phyloP scores from a whole-genome alignment of 2,329 filamentous ascomycete genomes.

The Anthostomella pinea region DNA sequence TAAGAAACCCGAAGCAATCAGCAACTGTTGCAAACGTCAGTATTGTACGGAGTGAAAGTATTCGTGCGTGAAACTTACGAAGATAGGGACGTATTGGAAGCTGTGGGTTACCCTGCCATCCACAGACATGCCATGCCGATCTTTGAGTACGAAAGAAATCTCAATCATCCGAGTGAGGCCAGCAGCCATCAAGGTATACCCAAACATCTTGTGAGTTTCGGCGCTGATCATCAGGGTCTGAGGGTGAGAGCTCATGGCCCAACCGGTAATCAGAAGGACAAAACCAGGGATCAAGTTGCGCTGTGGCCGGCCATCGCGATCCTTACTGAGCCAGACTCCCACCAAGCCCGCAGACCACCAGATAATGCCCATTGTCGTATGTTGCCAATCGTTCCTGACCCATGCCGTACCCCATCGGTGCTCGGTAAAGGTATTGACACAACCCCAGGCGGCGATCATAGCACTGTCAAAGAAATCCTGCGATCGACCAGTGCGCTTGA shows the following conservation, averaged over 20 bases:
- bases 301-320: conserved; percentile 79
- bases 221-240: conserved; percentile 81
- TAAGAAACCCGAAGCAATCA: conserved; percentile 89
- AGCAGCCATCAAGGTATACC: conserved; percentile 91
- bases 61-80: conserved; percentile 51
- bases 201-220: conserved; percentile 85
- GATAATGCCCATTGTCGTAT: conserved; percentile 98
- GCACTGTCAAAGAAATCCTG: conserved; percentile 96
- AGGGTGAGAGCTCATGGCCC: conserved; percentile 90
- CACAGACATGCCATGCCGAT: conserved; percentile 62
- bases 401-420: conserved; percentile 88
- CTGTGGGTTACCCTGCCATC: conserved; percentile 67
- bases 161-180: conserved; percentile 84
- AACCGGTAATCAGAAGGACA: conserved; percentile 88
- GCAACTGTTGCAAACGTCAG: conserved; percentile 54
- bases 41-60: background rate
- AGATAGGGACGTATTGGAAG: conserved; percentile 68
- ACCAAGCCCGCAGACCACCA: conserved; percentile 96
- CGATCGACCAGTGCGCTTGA: conserved; percentile 76
- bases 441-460: conserved; percentile 91
- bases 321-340: conserved; percentile 87
- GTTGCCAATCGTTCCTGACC: conserved; percentile 93
- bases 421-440: conserved; percentile 97
- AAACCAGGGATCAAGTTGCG: conserved; percentile 91
- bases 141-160: conserved; percentile 80